Evolutionary conservation across 768 basidiomycete genomes (phyloP).

Genomic region (Mycena crocata): DNA sequence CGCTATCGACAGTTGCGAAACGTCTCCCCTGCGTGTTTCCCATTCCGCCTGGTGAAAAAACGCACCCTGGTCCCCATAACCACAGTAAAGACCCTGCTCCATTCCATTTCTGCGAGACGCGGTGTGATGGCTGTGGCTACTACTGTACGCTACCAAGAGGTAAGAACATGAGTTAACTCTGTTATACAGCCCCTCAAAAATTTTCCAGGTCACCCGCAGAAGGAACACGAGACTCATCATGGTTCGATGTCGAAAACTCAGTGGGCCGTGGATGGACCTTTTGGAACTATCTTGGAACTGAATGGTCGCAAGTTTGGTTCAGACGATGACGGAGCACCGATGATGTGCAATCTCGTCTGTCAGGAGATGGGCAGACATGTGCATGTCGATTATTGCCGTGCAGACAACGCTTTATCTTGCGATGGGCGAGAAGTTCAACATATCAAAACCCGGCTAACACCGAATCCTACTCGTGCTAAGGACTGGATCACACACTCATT

Average conservation of each 20-base stretch:
- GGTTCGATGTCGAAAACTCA: conserved; percentile 70
- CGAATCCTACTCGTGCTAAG: conserved; percentile 60
- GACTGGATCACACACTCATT: conserved; percentile 66
- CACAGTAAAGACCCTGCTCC: conserved; percentile 58
- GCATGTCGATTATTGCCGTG: conserved; percentile 68
- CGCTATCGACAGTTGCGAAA: conserved; percentile 53
- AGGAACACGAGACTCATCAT: conserved; percentile 72
- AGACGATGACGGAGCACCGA: conserved; percentile 68
- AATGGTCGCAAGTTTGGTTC: conserved; percentile 66
- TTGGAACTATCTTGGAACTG: conserved; percentile 62
- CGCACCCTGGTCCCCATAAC: conserved; percentile 60
- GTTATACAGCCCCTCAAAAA: not conserved
- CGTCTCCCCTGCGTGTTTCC: conserved; percentile 61
- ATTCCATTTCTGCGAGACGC: conserved; percentile 67
- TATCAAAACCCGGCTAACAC: conserved; percentile 53
- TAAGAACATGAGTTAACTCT: conserved; percentile 34
- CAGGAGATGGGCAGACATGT: conserved; percentile 65
- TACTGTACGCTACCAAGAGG: conserved; percentile 69
- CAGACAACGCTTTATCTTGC: conserved; percentile 51
- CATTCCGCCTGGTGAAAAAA: conserved; percentile 54
- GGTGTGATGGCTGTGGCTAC: conserved; percentile 69
- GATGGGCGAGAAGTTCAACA: conserved; percentile 59
- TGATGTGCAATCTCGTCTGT: conserved; percentile 72
- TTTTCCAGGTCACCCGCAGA: conserved; percentile 63
- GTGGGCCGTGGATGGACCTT: conserved; percentile 68